Percentiles rank a stretch among this genome's conserved stretches.
phyloP scores from a whole-genome alignment of 2,329 filamentous ascomycete species.

The Fusarium avenaceum region DNA sequence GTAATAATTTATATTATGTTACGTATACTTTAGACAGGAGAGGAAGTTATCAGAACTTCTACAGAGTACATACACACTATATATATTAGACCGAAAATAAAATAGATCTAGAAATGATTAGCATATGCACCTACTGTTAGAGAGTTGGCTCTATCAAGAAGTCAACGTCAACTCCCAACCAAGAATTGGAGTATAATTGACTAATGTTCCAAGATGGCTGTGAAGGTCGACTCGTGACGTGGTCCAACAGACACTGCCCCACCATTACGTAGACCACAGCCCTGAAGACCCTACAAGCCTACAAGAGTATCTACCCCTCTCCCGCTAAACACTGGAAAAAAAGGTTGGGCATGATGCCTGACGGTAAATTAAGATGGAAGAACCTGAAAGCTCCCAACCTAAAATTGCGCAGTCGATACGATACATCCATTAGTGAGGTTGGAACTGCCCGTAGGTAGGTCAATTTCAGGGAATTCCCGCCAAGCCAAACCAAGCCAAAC shows the following conservation, averaged over 20 bases:
- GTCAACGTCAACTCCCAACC: too few relatives aligned
- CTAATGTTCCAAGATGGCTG: background rate
- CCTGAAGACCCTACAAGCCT: background rate
- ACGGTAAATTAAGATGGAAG: constrained; percentile 1
- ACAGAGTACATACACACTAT: too few relatives aligned
- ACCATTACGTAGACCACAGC: constrained; percentile 53
- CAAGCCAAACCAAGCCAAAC: constrained; percentile 24
- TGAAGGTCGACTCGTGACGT: background rate
- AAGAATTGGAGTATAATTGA: too few relatives aligned
- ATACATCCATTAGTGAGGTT: background rate
- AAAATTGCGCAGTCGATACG: background rate
- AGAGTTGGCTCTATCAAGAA: too few relatives aligned
- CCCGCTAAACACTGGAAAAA: constrained; percentile 14
- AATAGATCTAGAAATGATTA: too few relatives aligned
- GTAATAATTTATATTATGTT: too few relatives aligned
- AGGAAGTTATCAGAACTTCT: too few relatives aligned
- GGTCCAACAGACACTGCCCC: constrained; percentile 49
- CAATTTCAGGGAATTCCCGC: constrained; percentile 41
- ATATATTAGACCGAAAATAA: too few relatives aligned
- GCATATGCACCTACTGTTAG: too few relatives aligned
- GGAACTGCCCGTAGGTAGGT: constrained; percentile 8
- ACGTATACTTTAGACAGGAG: too few relatives aligned
- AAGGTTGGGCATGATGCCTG: constrained; percentile 20
- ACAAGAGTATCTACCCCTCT: constrained; percentile 22
- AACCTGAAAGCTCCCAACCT: background rate